Evolutionary conservation across 2,329 filamentous ascomycete genomes (phyloP).

Genomic region (Arachnopeziza araneosa): DNA sequence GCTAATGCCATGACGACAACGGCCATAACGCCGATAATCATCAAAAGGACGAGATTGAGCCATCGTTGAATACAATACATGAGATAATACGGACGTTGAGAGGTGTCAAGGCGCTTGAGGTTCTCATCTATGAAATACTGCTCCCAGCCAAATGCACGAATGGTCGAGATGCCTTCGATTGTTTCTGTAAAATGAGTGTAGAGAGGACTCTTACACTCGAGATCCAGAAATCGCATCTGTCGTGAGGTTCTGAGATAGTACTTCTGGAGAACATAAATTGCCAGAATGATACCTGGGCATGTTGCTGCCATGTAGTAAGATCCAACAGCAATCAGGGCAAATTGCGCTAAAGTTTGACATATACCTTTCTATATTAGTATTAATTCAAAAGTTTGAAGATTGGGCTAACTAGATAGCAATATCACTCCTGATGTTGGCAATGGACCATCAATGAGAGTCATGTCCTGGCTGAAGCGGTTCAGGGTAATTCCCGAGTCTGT

Average conservation of each 20-base stretch:
- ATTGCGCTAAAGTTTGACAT: slow-evolving; percentile 6
- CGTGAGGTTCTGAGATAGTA: slow-evolving; percentile 42
- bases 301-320: slow-evolving; percentile 13
- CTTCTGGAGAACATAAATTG: slow-evolving; percentile 30
- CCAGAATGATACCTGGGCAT: slow-evolving; percentile 21
- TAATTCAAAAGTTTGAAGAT: not conserved
- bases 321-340: slow-evolving; percentile 31
- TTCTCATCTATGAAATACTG: slow-evolving; percentile 39
- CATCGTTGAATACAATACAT: slow-evolving; percentile 53
- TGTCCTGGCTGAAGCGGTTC: slow-evolving; percentile 21
- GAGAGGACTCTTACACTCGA: slow-evolving; percentile 38
- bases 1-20: slow-evolving; percentile 18
- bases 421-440: slow-evolving; percentile 14
- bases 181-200: slow-evolving; percentile 42
- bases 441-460: slow-evolving; percentile 24
- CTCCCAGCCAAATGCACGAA: slow-evolving; percentile 54
- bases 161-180: slow-evolving; percentile 42
- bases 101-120: slow-evolving; percentile 42
- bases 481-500: slow-evolving; percentile 18
- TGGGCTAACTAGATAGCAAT: slow-evolving; percentile 2
- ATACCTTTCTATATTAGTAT: not conserved
- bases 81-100: slow-evolving; percentile 52
- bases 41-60: slow-evolving; percentile 51
- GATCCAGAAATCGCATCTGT: slow-evolving; percentile 41
- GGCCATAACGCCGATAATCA: slow-evolving; percentile 21